Base-by-base conservation (phyloP, 2,329 filamentous ascomycete genomes). In the Colletotrichum acutatum region DNA sequence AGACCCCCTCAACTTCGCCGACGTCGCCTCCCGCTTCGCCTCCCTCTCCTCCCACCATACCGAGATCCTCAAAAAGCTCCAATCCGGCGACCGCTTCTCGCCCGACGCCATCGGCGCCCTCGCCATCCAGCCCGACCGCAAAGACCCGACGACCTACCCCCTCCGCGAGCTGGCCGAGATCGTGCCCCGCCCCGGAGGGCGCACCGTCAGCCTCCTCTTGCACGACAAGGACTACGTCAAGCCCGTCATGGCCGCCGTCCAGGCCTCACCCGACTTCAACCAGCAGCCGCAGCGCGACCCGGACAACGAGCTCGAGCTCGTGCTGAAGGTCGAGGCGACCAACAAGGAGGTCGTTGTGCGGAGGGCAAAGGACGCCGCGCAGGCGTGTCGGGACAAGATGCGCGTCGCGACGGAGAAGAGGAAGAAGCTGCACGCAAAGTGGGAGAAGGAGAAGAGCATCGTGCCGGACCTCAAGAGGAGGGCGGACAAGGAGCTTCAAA, bases 281-380 rank as follows among this genome's bases (percentile, higher is more conserved):
- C 88, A 90, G 84, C 88, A 90, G 84, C 88, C 89, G 59, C 89
- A 90, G 85, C 83, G 83, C 24, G 85, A 84, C 78, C 83, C 86
- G 58, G 89, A 90, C 79, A 90, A 90, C 80, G 87, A 89, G 80
- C 85, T 90, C 26, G 89, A 90, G 83, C 85, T 91, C 70, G 77
- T 87, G 32, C 83, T 91, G 74, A 85, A 84, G 77, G 81, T 90
- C 67, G 88, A 90, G 83, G 81, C 84, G 34, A 87, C 89, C 82
- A 81, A 81, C 75, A 83, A 81, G 67, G 88, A 89, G 32, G 88
- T 87, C 67, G 78, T 87, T 49, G 78, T 79, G 60, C 79, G 79
- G 71, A 79, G 86, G 42, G 82, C 85, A 60, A 85, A 83, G 78
- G 87, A 86, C 53, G 76, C 83, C 14, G 84, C 84, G 66, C 85